These are phyloP conservation scores for Podospora conica DNA, from an alignment of 495 filamentous ascomycete species.

Conservation along the genomic window DNA sequence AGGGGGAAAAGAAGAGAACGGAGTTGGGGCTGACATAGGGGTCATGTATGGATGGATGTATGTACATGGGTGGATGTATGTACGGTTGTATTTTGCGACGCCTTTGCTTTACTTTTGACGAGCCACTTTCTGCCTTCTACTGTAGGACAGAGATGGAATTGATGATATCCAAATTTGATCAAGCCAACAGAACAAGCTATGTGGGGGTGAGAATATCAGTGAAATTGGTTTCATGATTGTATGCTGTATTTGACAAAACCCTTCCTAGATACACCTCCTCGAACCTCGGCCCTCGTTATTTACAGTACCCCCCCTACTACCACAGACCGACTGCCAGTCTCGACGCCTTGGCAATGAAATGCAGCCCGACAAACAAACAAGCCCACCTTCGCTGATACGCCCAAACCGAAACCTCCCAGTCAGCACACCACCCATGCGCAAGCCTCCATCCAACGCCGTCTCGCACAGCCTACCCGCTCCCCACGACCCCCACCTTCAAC, in stretches of 20 bases:
- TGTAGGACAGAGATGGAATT: background rate
- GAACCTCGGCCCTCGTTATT: no score
- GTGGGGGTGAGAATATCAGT: background rate
- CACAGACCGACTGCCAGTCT: no score
- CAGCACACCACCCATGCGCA: no score
- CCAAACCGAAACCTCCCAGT: no score
- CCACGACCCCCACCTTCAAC: conserved; percentile 31
- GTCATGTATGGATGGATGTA: background rate
- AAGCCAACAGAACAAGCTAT: background rate
- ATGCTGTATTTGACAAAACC: background rate
- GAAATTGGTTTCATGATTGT: background rate
- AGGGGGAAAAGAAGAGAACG: background rate
- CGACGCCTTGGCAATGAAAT: no score
- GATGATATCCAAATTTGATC: background rate
- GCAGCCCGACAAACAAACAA: no score
- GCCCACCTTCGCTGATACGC: no score
- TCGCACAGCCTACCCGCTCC: background rate
- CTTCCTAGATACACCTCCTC: no score
- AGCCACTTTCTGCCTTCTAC: background rate
- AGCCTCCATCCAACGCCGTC: no score
- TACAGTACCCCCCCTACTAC: no score
- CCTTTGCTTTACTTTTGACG: background rate
- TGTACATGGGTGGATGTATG: no score
- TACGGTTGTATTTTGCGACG: background rate
- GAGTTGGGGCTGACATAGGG: background rate